Evolutionary conservation across 768 basidiomycete genomes (phyloP), one percentile per base, ranked within the genome.

Genomic region (Phanerochaete sordida): DNA sequence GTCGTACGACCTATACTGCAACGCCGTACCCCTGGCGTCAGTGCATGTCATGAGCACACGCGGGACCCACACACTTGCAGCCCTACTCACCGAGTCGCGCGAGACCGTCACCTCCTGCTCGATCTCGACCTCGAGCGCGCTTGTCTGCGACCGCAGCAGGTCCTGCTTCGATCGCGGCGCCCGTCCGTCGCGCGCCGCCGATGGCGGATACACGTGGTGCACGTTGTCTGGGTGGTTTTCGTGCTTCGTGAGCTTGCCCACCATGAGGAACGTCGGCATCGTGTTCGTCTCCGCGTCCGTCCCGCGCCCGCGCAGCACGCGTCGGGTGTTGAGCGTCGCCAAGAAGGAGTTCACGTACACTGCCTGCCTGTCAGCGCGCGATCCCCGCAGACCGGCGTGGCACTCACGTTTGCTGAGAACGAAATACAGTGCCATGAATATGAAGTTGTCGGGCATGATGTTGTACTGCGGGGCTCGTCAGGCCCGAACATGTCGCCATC

Each of bases 281-380:
- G 63, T 72, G 24, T 63, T 64, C 30, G 55, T 57, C 39, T 73
- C 73, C n/a, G 59, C 64, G 56, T 86, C 84, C 1, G 85, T 83
- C 24, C 84, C 84, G 31, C 78, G 74, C 12, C 84, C 86, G 4
- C 79, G 79, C 43, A 84, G 67, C 26, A 71, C 74, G 52, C 81
- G 74, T 21, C 87, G 79, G 2, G 86, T 86, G 70, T 88, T 88
- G 35, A 89, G 76, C 15, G 86, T 84, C 39, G 86, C 85, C 68
- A 88, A 74, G 70, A 85, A 78, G n/a, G 86, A 87, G 52, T 84
- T 80, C 0, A 79, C 82, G 62, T 87, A 85, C n/a, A 86, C 84
- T 85, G 57, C 31, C 23, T 24, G 49, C 61, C 49, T 55, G 39
- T 24, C n/a, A 30, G 52, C 35, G 5, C n/a, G 49, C 24, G 13